Percentiles rank a stretch among this genome's conserved stretches.
Evolutionary conservation across 1,284 basidiomycete species (phyloP).

Genomic region (Melanopsichium pennsylvanicum): DNA sequence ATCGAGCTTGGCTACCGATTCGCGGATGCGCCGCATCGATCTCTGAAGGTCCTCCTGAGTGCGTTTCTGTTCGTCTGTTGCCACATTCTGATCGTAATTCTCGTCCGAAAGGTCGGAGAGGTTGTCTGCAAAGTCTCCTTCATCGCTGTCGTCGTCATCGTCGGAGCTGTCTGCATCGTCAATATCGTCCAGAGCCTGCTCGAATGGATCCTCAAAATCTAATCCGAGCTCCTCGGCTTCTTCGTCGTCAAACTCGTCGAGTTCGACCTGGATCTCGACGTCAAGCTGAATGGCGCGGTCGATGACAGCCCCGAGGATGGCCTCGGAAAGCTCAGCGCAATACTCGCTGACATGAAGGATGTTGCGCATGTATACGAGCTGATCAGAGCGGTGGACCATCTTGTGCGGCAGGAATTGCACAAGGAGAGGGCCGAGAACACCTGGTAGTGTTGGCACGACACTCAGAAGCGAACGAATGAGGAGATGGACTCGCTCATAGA

Average conservation of each 20-base stretch:
- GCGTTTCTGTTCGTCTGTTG: slow-evolving; percentile 30
- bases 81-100: slow-evolving; percentile 68
- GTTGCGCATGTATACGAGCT: slow-evolving; percentile 92
- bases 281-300: slow-evolving; percentile 94
- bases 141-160: slow-evolving; percentile 68
- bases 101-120: slow-evolving; percentile 71
- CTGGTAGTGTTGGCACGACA: slow-evolving; percentile 73
- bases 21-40: slow-evolving; percentile 71
- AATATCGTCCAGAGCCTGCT: slow-evolving; percentile 73
- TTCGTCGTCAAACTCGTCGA: slow-evolving; percentile 82
- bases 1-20: slow-evolving; percentile 90
- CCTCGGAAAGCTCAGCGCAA: slow-evolving; percentile 86
- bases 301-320: slow-evolving; percentile 82
- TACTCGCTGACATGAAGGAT: slow-evolving; percentile 84
- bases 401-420: slow-evolving; percentile 90
- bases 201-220: slow-evolving; percentile 79
- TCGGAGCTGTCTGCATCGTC: slow-evolving; percentile 68
- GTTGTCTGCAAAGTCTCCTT: slow-evolving; percentile 48
- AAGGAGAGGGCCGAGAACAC: slow-evolving; percentile 78
- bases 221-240: slow-evolving; percentile 57
- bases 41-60: slow-evolving; percentile 42
- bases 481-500: slow-evolving; percentile 86
- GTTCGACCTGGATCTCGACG: slow-evolving; percentile 94
- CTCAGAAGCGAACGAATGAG: slow-evolving; percentile 84
- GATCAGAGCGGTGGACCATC: slow-evolving; percentile 79